Conservation (phyloP, 345 rosid genomes). For the Salix udensis region DNA sequence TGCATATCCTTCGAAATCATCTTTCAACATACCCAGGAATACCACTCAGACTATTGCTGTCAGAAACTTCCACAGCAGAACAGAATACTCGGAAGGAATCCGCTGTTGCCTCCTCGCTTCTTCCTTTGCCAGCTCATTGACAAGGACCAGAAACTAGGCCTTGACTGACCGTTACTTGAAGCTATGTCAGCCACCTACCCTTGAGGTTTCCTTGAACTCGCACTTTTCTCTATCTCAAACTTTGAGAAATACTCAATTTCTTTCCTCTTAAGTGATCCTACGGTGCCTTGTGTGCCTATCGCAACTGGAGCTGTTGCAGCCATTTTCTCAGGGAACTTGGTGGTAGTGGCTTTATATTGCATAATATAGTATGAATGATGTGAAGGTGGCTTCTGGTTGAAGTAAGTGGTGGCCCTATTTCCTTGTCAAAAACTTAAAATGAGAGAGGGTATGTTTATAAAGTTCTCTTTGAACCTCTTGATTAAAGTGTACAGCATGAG, state of each 20-base stretch:
- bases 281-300: conserved; percentile 74
- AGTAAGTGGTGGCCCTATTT: conserved; percentile 33
- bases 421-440: neutral
- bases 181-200: conserved; percentile 19
- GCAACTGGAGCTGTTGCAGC: conserved; percentile 53
- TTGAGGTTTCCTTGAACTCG: conserved; percentile 29
- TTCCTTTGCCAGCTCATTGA: conserved; percentile 48
- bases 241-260: conserved; percentile 71
- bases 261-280: conserved; percentile 70
- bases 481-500: conserved; percentile 39
- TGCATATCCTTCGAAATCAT: conserved; percentile 31
- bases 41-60: conserved; percentile 23
- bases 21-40: conserved; percentile 55
- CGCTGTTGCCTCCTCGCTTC: conserved; percentile 37
- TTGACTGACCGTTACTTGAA: conserved; percentile 30
- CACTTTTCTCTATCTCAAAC: conserved; percentile 23
- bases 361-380: conserved; percentile 7
- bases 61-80: conserved; percentile 49
- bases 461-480: conserved; percentile 18
- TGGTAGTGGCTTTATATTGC: conserved; percentile 26
- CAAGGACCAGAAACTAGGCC: conserved; percentile 51
- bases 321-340: conserved; percentile 32
- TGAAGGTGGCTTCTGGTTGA: conserved; percentile 30
- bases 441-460: conserved; percentile 2
- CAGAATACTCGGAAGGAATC: conserved; percentile 54